A percentile compares a stretch with the other conserved stretches of the same genome.
phyloP scores from a whole-genome alignment of 2,329 filamentous ascomycete genomes.

The Plectosphaerella sp. region DNA sequence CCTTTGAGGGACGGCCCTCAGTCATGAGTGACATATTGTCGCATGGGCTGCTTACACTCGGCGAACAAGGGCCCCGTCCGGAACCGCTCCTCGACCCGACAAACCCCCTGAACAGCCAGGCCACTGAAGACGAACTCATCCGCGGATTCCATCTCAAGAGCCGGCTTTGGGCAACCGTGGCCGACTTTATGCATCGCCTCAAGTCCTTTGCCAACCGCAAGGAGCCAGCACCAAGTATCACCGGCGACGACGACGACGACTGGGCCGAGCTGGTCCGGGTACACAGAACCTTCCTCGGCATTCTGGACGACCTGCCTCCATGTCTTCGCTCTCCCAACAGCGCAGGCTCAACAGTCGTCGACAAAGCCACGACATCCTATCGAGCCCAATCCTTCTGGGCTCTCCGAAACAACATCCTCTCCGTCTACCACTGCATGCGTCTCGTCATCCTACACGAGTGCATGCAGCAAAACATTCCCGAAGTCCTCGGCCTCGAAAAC shows the following conservation, averaged over 20 bases:
- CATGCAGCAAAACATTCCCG: not conserved
- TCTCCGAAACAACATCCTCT: not conserved
- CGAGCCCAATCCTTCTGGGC: not conserved
- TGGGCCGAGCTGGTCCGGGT: not conserved
- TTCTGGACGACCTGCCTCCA: not conserved
- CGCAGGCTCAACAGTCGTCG: not conserved
- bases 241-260: not conserved
- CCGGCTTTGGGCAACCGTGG: constrained; percentile 14
- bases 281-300: not conserved
- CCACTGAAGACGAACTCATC: not conserved
- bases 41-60: not conserved
- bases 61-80: not conserved
- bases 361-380: not conserved
- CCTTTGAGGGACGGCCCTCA: not conserved
- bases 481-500: not conserved
- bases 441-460: not conserved
- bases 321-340: not conserved
- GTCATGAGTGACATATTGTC: not conserved
- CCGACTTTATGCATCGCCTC: not conserved
- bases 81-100: not conserved
- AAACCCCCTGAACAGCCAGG: constrained; percentile 10
- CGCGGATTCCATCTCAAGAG: constrained; percentile 35
- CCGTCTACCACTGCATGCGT: not conserved
- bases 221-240: not conserved
- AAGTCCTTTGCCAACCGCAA: not conserved